Base-by-base conservation (phyloP, 805 yeast genomes). In the Metschnikowia bowlesiae region DNA sequence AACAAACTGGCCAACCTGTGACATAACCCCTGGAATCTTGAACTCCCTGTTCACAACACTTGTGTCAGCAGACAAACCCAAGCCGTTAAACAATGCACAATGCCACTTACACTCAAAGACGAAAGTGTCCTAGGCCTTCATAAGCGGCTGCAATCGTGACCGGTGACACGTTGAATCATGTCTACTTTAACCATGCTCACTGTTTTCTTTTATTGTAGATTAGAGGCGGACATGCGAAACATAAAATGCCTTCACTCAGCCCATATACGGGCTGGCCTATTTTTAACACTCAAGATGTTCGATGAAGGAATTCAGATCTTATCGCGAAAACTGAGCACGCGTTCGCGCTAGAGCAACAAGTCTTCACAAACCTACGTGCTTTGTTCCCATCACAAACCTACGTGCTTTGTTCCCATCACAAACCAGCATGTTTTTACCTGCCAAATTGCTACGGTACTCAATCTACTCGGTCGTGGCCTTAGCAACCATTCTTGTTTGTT, bases 391-490 rank as follows among this genome's bases (percentile, higher is more conserved):
- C 31, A 33, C 38, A 33, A 14, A 39, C 26, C 32, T n/a, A n/a
- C n/a, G n/a, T n/a, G n/a, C n/a, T n/a, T 18, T 8, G 22, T 10
- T 4, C 29, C 14, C 31, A 18, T 10, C 31, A 33, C 38, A 33
- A 14, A 39, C 26, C 32, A 41, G 8, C 46, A 44, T 64, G 47
- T 62, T 63, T 6, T 56, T 71, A 43, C 69, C 76, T 9, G 65
- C 64, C 46, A 60, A 70, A 44, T 64, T 64, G 57, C 32, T 66
- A 6, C 59, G 77, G 34, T 51, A 38, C 64, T 16, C 54, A 52
- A 6, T 69, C 67, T 48, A 39, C 54, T 22, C 50, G 58, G 8
- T 44, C 65, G 46, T 35, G 39, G 11, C 39, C 3, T 38, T 65
- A 3, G 33, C 57, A 8, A 18, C 62, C 6, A 62, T 66, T 1